Evolutionary conservation across 1,284 basidiomycete species (phyloP), one percentile per base, ranked within the genome.

Genomic region (Microbotryum saponariae): DNA sequence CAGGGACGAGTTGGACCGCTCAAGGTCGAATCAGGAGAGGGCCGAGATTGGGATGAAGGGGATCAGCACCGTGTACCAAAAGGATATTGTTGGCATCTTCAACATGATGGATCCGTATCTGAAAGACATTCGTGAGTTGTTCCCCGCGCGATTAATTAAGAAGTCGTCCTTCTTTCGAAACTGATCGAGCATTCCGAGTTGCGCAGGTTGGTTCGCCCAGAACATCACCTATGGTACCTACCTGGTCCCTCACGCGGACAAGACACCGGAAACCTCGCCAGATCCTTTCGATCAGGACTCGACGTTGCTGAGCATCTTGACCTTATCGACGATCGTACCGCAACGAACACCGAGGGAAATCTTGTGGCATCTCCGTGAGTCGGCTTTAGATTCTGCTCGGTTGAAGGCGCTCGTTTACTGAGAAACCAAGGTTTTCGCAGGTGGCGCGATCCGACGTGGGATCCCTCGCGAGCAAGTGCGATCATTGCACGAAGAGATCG

Each of bases 161-260:
- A 4, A 6, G n/a, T 18, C 21, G 46, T 33, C 37, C 27, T 48
- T 21, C 31, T 2, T 9, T n/a, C 18, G 7, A 5, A 33, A 8
- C 23, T 7, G 23, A 12, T 44, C 16, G 12, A n/a, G 3, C 21
- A 33, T 48, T 25, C 14, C 27, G 6, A 4, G 12, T 25, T 20
- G 25, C n/a, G 3, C 31, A 67, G 61, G 54, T 2, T 65, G 37
- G 48, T 37, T 68, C 25, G 59, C 61, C 1, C 50, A 63, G 7
- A n/a, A 56, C 20, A 54, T 61, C 27, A 67, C 66, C n/a, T 67
- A 67, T 44, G 63, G 66, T 10, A 54, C 56, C 8, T 65, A 63
- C 33, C 57, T 67, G 10, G 63, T 63, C 2, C 66, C 66, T 14
- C 23, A 5, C 29, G 37, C 47, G 29, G 47, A 54, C 45, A 16